These are phyloP conservation scores for Trypanosoma grayi DNA, from an alignment of 208 protist species.

Conservation along the genomic window DNA sequence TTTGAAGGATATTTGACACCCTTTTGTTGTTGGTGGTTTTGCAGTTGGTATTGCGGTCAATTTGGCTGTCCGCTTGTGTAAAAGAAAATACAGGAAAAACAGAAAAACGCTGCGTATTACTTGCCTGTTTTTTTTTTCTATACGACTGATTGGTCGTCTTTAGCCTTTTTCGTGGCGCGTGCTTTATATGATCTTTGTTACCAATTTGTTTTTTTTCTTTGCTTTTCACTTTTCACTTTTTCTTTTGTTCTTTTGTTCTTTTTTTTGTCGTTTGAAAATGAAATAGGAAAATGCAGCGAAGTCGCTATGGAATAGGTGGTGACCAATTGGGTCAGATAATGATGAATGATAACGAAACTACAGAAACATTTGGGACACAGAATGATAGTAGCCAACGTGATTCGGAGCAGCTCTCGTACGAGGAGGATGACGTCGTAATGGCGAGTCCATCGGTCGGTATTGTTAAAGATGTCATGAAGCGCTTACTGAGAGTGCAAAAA, in stretches of 20 bases:
- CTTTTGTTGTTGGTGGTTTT: too few relatives aligned
- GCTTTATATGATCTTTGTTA: constrained; percentile 2
- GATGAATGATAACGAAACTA: background rate
- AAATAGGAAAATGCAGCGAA: background rate
- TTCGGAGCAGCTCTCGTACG: constrained; percentile 14
- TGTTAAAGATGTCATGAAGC: constrained; percentile 31
- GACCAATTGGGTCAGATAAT: background rate
- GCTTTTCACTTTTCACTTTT: background rate
- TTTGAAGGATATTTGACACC: too few relatives aligned
- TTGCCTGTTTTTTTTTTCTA: too few relatives aligned
- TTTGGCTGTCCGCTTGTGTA: too few relatives aligned
- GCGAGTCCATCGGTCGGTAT: constrained; percentile 22
- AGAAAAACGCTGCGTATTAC: too few relatives aligned
- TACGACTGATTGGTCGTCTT: too few relatives aligned
- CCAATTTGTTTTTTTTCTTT: background rate
- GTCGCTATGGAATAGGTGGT: background rate
- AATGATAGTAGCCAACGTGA: background rate
- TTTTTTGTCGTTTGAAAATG: background rate
- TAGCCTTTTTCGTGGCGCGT: too few relatives aligned
- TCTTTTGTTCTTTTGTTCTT: constrained; percentile 2
- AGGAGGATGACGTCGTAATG: constrained; percentile 25
- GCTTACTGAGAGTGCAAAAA: constrained; percentile 26
- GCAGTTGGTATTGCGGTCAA: too few relatives aligned
- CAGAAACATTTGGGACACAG: background rate
- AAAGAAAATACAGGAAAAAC: too few relatives aligned